A percentile compares a stretch with the other conserved stretches of the same genome.
phyloP scores from a whole-genome alignment of 345 rosid species.

The Kernera saxatilis region DNA sequence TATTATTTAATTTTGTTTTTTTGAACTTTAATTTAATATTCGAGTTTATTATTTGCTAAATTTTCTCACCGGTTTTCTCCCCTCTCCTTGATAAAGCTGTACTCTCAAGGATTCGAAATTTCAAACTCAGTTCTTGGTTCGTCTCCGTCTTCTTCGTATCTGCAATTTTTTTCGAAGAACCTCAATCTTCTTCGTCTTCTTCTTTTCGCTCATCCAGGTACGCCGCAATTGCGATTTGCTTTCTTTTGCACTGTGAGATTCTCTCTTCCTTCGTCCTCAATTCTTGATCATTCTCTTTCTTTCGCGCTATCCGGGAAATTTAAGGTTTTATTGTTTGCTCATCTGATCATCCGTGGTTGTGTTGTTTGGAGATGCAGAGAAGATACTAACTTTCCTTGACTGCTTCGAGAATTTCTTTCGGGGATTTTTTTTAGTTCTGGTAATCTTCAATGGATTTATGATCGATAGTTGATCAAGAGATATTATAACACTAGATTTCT shows the following conservation, averaged over 20 bases:
- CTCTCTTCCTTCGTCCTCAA: neutral
- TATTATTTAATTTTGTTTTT: neutral
- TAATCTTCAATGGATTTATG: neutral
- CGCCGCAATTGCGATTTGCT: neutral
- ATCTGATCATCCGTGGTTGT: neutral
- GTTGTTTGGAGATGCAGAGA: neutral
- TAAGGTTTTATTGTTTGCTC: neutral
- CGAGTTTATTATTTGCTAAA: neutral
- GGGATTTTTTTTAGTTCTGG: neutral
- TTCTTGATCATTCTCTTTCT: neutral
- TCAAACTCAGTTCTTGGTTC: neutral
- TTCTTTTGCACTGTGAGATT: neutral
- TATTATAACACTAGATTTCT: neutral
- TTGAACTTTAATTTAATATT: neutral
- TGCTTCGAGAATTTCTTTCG: neutral
- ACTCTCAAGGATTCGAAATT: neutral
- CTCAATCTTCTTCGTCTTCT: neutral
- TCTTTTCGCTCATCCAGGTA: slow-evolving; percentile 17
- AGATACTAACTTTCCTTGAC: neutral
- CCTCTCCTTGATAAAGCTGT: neutral
- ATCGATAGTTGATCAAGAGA: neutral
- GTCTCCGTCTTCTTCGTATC: neutral
- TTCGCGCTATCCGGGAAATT: neutral
- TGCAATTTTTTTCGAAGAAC: neutral
- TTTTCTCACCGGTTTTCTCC: slow-evolving; percentile 9